A percentile compares a stretch with the other conserved stretches of the same genome.
Evolutionary conservation across 257 asterid genomes (phyloP).

Genomic region (Cynanchum wilfordii): DNA sequence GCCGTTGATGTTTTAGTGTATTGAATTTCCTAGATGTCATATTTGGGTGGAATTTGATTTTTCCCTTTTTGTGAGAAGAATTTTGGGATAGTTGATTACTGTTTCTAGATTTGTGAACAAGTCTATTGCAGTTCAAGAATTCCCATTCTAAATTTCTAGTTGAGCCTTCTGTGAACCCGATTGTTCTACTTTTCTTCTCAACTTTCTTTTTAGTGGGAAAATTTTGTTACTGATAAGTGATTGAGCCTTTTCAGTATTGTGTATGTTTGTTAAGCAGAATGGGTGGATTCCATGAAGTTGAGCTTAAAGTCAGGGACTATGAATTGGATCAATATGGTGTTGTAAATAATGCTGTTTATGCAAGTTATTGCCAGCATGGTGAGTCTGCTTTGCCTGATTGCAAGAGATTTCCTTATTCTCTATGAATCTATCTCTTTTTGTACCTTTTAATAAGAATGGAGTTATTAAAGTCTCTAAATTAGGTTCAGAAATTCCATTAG

Average conservation of each 20-base stretch:
- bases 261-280: constrained; percentile 40
- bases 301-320: constrained; percentile 82
- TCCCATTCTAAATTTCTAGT: neutral
- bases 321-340: constrained; percentile 95
- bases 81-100: neutral
- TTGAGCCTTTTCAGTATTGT: neutral
- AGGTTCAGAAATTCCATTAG: neutral
- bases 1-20: neutral
- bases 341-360: constrained; percentile 79
- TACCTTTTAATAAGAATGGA: neutral
- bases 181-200: no score
- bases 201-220: neutral
- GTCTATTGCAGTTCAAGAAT: no score
- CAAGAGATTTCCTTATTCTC: neutral
- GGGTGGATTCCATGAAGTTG: constrained; percentile 62
- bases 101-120: neutral
- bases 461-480: neutral
- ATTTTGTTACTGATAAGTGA: neutral
- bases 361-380: constrained; percentile 95
- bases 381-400: constrained; percentile 24
- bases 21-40: no score
- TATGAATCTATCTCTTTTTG: neutral
- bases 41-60: neutral
- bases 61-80: neutral
- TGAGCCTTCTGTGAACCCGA: no score